Evolutionary conservation across 2,329 filamentous ascomycete genomes (phyloP).

Genomic region (Colletotrichum cuscutae): DNA sequence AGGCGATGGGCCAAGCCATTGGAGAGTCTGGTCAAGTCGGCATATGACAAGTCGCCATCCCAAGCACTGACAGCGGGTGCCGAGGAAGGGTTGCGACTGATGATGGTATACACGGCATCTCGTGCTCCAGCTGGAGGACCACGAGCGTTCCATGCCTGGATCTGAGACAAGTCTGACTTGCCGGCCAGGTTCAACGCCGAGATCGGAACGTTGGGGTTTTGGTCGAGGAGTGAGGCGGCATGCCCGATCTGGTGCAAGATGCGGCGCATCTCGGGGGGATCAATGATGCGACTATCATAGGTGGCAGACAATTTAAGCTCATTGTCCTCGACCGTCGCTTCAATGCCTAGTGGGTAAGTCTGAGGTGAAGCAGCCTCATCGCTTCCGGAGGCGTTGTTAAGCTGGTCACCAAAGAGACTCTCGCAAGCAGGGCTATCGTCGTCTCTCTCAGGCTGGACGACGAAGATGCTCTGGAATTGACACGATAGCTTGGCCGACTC

Average conservation of each 20-base stretch:
- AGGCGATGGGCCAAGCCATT: conserved; percentile 11
- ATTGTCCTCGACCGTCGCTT: neutral
- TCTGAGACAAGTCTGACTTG: neutral
- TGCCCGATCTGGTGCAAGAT: neutral
- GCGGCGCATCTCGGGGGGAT: neutral
- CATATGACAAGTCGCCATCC: neutral
- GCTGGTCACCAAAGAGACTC: neutral
- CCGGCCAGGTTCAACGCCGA: neutral
- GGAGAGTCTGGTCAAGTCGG: conserved; percentile 15
- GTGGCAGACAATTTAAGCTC: neutral
- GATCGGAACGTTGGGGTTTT: neutral
- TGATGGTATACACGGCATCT: neutral
- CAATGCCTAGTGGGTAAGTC: neutral
- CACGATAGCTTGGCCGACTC: neutral
- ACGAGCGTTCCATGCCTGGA: neutral
- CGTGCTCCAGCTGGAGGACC: neutral
- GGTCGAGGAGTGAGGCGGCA: neutral
- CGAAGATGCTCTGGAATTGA: neutral
- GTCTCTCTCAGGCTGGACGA: neutral
- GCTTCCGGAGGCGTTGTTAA: neutral
- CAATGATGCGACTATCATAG: neutral
- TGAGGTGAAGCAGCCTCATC: neutral
- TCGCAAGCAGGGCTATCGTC: neutral
- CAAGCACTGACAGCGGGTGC: neutral
- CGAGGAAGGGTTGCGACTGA: neutral